A percentile compares a stretch with the other conserved stretches of the same genome.
These are phyloP conservation scores for Fabrea salina DNA, from an alignment of 169 alveolate species.

Conservation along the genomic window DNA sequence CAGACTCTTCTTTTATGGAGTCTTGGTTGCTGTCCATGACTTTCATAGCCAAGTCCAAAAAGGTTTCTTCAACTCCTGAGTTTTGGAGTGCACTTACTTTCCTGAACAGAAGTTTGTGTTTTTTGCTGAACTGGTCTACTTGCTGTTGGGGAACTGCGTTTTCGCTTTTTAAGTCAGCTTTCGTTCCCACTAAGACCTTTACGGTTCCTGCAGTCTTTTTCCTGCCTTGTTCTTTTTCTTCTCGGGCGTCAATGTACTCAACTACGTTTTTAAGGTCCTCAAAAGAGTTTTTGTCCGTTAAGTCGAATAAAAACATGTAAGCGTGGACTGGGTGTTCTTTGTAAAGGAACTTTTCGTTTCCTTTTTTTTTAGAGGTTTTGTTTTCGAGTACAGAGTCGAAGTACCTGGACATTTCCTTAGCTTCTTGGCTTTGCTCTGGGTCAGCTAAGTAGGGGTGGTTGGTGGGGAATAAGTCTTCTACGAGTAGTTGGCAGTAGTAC, in stretches of 20 bases:
- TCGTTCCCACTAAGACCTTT: slow-evolving; percentile 34
- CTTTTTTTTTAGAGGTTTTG: slow-evolving; percentile 6
- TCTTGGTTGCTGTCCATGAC: slow-evolving; percentile 20
- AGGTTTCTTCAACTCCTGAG: slow-evolving; percentile 5
- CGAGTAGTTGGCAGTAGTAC: not conserved
- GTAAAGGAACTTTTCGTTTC: slow-evolving; percentile 19
- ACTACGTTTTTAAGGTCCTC: slow-evolving; percentile 18
- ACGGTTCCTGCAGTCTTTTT: not conserved
- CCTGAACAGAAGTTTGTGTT: not conserved
- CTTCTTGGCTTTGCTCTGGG: not conserved
- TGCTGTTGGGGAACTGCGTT: not conserved
- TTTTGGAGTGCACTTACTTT: slow-evolving; percentile 24
- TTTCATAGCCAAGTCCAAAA: slow-evolving; percentile 13
- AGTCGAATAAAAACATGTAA: slow-evolving; percentile 21
- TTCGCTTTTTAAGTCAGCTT: not conserved
- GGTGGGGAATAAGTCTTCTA: slow-evolving; percentile 33
- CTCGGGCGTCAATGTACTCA: not conserved
- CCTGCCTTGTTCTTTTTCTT: slow-evolving; percentile 26
- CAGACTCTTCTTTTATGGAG: no score
- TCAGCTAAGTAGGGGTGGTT: slow-evolving; percentile 18
- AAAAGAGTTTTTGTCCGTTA: slow-evolving; percentile 1
- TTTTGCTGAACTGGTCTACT: slow-evolving; percentile 15
- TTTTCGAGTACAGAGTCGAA: slow-evolving; percentile 25
- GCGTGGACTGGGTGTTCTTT: slow-evolving; percentile 16
- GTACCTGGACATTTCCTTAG: not conserved